A percentile compares a stretch with the other conserved stretches of the same genome.
Evolutionary conservation across 257 asterid genomes (phyloP).

Genomic region (Solanum lignicaule): DNA sequence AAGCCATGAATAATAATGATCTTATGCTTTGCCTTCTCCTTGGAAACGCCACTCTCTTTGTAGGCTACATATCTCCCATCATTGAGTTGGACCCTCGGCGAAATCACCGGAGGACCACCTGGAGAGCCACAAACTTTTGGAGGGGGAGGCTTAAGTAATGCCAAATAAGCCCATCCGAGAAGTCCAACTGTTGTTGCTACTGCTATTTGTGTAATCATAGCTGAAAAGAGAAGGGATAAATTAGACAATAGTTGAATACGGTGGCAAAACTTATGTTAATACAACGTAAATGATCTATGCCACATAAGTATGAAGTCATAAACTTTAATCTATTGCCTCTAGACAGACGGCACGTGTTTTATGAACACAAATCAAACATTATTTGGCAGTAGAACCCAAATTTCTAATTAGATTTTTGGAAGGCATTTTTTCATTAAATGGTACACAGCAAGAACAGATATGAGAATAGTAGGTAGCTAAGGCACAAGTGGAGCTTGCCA

Average conservation of each 20-base stretch:
- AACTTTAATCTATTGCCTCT: not conserved
- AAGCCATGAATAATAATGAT: slow-evolving; percentile 56
- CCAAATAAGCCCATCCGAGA: slow-evolving; percentile 46
- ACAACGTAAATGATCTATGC: not conserved
- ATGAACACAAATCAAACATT: not conserved
- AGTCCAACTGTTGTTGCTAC: slow-evolving; percentile 34
- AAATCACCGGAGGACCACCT: slow-evolving; percentile 68
- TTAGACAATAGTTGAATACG: not conserved
- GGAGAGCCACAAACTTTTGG: slow-evolving; percentile 64
- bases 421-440: not conserved
- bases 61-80: slow-evolving; percentile 56
- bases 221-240: slow-evolving; percentile 12
- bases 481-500: not conserved
- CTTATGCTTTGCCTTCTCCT: slow-evolving; percentile 55
- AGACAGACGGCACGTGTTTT: not conserved
- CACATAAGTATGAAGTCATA: not conserved
- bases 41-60: slow-evolving; percentile 54
- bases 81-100: slow-evolving; percentile 51
- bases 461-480: not conserved
- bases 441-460: not conserved
- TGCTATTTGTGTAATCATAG: slow-evolving; percentile 43
- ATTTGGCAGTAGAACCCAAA: not conserved
- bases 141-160: slow-evolving; percentile 44
- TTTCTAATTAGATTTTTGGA: not conserved
- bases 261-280: too few relatives aligned